Conservation (phyloP, 805 yeast genomes). For the Candida insectorum region DNA sequence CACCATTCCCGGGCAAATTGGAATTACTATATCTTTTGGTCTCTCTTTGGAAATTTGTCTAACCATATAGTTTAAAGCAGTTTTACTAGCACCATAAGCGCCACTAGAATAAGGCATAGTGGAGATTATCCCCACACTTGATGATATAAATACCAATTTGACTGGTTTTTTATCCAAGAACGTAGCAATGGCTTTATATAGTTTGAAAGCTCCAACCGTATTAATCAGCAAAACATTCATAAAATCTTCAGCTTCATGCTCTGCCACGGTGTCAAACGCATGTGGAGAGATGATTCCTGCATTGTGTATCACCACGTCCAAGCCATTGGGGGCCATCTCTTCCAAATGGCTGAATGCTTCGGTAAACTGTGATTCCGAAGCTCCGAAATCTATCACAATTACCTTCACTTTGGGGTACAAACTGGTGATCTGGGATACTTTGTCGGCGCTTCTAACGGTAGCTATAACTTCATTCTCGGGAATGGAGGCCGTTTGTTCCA, state of each 20-base stretch:
- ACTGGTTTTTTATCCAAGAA: conserved; percentile 4
- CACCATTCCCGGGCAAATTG: conserved; percentile 32
- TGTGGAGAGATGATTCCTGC: conserved; percentile 5
- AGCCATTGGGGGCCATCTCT: conserved; percentile 8
- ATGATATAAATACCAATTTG: conserved; percentile 24
- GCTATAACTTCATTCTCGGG: conserved; percentile 34
- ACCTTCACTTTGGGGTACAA: conserved; percentile 5
- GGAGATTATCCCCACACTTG: conserved; percentile 9
- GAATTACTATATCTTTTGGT: conserved; percentile 1
- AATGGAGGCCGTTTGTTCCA: conserved; percentile 16
- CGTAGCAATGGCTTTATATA: conserved; percentile 11
- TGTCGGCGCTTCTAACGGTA: conserved; percentile 32
- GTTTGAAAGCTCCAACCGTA: conserved; percentile 9
- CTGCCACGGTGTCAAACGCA: not conserved
- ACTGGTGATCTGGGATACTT: conserved; percentile 9
- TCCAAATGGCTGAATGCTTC: conserved; percentile 7
- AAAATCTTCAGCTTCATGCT: conserved; percentile 6
- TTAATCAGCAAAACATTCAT: conserved; percentile 3
- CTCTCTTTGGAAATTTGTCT: conserved; percentile 22
- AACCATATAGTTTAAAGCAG: conserved; percentile 28
- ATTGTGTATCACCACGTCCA: conserved; percentile 22
- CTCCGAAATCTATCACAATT: conserved; percentile 7
- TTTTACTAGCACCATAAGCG: conserved; percentile 35
- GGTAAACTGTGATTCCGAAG: conserved; percentile 3
- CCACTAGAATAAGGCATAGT: conserved; percentile 1